These are phyloP conservation scores for Lactarius akahatsu DNA, from an alignment of 768 basidiomycete genomes.

Conservation along the genomic window DNA sequence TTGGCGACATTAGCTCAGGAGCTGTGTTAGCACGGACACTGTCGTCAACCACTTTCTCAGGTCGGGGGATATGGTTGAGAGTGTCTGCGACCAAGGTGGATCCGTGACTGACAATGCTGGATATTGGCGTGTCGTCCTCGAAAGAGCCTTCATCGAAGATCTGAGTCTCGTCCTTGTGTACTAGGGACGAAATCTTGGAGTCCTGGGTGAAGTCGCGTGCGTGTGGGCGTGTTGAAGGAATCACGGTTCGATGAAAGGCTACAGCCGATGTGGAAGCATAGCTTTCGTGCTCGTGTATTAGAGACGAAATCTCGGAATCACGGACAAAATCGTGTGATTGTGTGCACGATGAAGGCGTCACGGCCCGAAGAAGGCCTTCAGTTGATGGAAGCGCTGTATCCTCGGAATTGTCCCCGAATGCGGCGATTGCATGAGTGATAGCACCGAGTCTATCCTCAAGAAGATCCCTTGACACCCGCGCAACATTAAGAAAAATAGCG, in stretches of 20 bases:
- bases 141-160: slow-evolving; percentile 9
- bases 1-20: neutral
- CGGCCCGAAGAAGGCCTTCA: neutral
- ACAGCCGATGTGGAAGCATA: neutral
- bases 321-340: neutral
- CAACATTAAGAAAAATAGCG: neutral
- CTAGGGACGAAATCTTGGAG: neutral
- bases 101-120: slow-evolving; percentile 11
- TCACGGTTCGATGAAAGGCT: neutral
- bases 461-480: slow-evolving; percentile 32
- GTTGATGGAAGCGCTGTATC: neutral
- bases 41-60: neutral
- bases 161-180: slow-evolving; percentile 11
- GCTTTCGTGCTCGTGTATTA: neutral
- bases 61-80: neutral
- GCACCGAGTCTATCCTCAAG: slow-evolving; percentile 41
- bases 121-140: slow-evolving; percentile 5
- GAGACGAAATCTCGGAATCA: slow-evolving; percentile 5
- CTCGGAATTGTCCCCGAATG: slow-evolving; percentile 16
- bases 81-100: slow-evolving; percentile 18
- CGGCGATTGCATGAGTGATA: slow-evolving; percentile 39
- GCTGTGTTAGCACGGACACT: neutral
- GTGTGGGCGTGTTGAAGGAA: neutral
- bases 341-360: slow-evolving; percentile 1
- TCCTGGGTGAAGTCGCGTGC: slow-evolving; percentile 1